Conservation (phyloP, 2,329 filamentous ascomycete genomes). For the Torrubiellomyces zombiae region DNA sequence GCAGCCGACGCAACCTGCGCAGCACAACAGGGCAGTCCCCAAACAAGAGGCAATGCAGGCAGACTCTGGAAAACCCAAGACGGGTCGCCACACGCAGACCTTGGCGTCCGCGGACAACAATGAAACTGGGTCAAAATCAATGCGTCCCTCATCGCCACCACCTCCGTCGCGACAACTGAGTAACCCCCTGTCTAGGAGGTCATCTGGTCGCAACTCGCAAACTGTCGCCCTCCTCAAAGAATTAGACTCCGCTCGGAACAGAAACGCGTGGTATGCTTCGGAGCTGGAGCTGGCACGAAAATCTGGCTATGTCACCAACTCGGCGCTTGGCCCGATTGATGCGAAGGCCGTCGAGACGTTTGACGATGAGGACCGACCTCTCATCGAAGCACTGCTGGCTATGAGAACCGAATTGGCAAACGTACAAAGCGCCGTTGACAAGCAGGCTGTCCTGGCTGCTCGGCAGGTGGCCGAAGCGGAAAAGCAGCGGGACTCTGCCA, state of each 20-base stretch:
- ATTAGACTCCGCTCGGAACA: constrained; percentile 65
- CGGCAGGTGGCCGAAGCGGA: constrained; percentile 88
- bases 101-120: constrained; percentile 55
- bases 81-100: constrained; percentile 22
- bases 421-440: constrained; percentile 78
- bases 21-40: constrained; percentile 21
- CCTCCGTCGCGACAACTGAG: constrained; percentile 38
- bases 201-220: constrained; percentile 45
- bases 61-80: constrained; percentile 17
- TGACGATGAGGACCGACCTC: constrained; percentile 76
- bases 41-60: constrained; percentile 17
- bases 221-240: constrained; percentile 70
- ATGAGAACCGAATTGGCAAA: constrained; percentile 83
- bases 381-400: constrained; percentile 80
- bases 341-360: constrained; percentile 63
- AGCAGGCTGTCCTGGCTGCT: constrained; percentile 70
- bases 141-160: constrained; percentile 39
- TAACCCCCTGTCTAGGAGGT: constrained; percentile 40
- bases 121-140: constrained; percentile 34
- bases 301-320: constrained; percentile 64
- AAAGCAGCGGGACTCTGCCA: constrained; percentile 83
- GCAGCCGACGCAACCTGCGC: constrained; percentile 33
- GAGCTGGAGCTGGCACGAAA: constrained; percentile 86
- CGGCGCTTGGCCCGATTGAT: constrained; percentile 59
- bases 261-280: constrained; percentile 93